These are phyloP conservation scores for Chionographis japonica DNA, from an alignment of 106 monocot species.

Conservation along the genomic window DNA sequence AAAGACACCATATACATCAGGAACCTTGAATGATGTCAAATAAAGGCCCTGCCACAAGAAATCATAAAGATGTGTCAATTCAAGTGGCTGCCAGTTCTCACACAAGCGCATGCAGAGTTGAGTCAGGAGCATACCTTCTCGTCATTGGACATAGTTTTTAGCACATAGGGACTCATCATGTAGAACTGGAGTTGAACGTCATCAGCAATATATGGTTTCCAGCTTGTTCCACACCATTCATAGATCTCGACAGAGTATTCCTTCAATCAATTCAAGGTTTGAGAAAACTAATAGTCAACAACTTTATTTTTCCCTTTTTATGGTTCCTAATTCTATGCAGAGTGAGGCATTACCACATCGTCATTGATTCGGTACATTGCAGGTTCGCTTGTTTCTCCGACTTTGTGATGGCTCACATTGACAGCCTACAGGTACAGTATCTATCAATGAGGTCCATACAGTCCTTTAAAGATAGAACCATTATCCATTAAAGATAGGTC, in stretches of 20 bases:
- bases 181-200: constrained; percentile 98
- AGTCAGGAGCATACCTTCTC: constrained; percentile 42
- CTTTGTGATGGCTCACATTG: constrained; percentile 79
- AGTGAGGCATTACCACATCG: constrained; percentile 64
- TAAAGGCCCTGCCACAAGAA: constrained; percentile 60
- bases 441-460: neutral
- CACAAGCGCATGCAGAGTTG: neutral
- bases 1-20: constrained; percentile 99
- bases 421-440: constrained; percentile 50
- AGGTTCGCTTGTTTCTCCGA: constrained; percentile 71
- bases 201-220: constrained; percentile 83
- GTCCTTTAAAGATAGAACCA: neutral
- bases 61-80: neutral
- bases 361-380: constrained; percentile 88
- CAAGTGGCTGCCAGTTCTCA: neutral
- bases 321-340: neutral
- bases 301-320: too few relatives aligned
- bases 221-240: constrained; percentile 90
- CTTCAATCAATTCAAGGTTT: constrained; percentile 26
- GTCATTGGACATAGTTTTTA: constrained; percentile 76
- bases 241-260: constrained; percentile 92
- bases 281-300: neutral
- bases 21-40: constrained; percentile 89
- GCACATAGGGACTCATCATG: constrained; percentile 98
- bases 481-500: too few relatives aligned